These are phyloP conservation scores for Cutaneotrichosporon dermatis DNA, from an alignment of 1,284 basidiomycete genomes.

Conservation along the genomic window DNA sequence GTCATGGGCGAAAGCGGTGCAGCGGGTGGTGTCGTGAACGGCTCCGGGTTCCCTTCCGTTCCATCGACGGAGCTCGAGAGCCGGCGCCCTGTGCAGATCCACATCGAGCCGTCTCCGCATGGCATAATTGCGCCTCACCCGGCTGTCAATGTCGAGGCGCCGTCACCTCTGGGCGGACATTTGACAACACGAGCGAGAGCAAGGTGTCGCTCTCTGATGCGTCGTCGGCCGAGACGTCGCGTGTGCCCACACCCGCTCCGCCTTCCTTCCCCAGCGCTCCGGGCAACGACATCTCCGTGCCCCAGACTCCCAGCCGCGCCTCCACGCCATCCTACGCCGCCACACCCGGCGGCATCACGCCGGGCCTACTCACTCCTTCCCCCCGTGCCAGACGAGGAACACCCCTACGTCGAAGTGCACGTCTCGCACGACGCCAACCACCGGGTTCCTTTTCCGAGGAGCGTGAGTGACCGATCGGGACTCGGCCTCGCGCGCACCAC, in stretches of 20 bases:
- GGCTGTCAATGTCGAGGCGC: constrained; percentile 3
- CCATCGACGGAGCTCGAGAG: constrained; percentile 1
- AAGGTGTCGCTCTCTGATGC: neutral
- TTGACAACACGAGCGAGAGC: neutral
- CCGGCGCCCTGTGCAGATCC: constrained; percentile 28
- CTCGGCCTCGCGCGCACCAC: constrained; percentile 22
- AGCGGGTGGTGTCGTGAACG: neutral
- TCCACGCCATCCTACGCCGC: neutral
- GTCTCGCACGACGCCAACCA: constrained; percentile 20
- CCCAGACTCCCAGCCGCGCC: neutral
- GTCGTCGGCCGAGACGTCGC: constrained; percentile 1
- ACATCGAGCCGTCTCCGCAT: constrained; percentile 38
- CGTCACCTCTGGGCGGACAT: neutral
- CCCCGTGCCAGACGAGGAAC: constrained; percentile 43
- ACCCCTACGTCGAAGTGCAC: constrained; percentile 42
- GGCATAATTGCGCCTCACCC: neutral
- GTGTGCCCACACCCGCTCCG: neutral
- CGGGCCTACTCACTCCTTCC: constrained; percentile 23
- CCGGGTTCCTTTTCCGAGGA: constrained; percentile 31
- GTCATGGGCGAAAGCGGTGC: neutral
- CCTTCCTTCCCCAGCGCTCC: constrained; percentile 5
- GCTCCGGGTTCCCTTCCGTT: neutral
- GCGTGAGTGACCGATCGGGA: constrained; percentile 21
- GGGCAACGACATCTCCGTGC: constrained; percentile 1
- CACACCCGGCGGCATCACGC: neutral